phyloP scores from a whole-genome alignment of 2,329 filamentous ascomycete genomes.

The Aspergillus sp. region DNA sequence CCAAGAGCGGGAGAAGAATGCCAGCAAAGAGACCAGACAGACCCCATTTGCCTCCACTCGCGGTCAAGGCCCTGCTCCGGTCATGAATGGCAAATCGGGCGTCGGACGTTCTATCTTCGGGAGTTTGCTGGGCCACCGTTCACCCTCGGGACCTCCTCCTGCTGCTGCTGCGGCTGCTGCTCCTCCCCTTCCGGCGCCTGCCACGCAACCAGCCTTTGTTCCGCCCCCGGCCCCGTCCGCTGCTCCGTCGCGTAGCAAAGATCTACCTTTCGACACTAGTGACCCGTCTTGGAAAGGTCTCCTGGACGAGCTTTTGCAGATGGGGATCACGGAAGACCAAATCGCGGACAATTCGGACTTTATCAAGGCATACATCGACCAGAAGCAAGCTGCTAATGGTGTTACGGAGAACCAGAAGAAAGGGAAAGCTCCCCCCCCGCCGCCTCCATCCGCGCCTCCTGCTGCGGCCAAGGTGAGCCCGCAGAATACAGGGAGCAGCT shows the following conservation, averaged over 20 bases:
- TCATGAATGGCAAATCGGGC: slow-evolving; percentile 36
- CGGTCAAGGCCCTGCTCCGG: slow-evolving; percentile 39
- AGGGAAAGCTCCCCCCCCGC: slow-evolving; percentile 53
- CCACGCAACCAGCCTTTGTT: slow-evolving; percentile 17
- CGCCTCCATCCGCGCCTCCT: slow-evolving; percentile 46
- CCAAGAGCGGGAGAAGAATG: slow-evolving; percentile 91
- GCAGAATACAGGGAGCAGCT: slow-evolving; percentile 51
- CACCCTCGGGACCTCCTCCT: slow-evolving; percentile 33
- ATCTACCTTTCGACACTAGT: slow-evolving; percentile 49
- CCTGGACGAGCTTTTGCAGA: slow-evolving; percentile 52
- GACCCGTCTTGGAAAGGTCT: slow-evolving; percentile 56
- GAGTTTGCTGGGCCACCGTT: slow-evolving; percentile 43
- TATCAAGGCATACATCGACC: slow-evolving; percentile 59
- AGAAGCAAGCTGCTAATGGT: slow-evolving; percentile 48
- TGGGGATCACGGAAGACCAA: slow-evolving; percentile 62
- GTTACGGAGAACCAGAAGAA: slow-evolving; percentile 43
- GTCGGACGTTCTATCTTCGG: slow-evolving; percentile 47
- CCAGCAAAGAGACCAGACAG: slow-evolving; percentile 73
- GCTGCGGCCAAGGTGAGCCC: slow-evolving; percentile 47
- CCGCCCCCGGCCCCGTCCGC: slow-evolving; percentile 17
- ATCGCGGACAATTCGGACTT: slow-evolving; percentile 61
- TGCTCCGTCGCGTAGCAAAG: slow-evolving; percentile 19
- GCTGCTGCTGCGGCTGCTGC: slow-evolving; percentile 14
- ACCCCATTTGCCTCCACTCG: slow-evolving; percentile 60
- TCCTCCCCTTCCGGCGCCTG: slow-evolving; percentile 21